Conservation (phyloP, 1,284 basidiomycete species). For the Cystobasidiaceae sp. region DNA sequence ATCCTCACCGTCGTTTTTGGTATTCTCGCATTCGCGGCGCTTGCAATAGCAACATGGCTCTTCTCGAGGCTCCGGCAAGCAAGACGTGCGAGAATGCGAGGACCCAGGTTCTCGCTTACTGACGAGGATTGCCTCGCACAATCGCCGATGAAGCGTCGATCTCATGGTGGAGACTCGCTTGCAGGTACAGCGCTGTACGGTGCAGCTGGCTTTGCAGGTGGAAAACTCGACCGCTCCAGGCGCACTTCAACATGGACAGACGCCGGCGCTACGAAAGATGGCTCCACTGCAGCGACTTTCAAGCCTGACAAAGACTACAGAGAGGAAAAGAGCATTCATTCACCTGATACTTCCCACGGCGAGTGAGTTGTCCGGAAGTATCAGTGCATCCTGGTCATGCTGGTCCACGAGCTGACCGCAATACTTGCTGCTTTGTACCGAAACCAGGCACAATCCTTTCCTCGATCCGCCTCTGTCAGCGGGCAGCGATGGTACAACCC, state of each 20-base stretch:
- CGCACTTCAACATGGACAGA: no score
- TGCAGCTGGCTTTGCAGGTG: no score
- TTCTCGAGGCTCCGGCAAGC: constrained; percentile 15
- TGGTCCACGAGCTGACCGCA: neutral
- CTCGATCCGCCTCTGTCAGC: constrained; percentile 17
- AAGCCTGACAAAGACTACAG: no score
- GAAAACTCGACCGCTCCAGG: no score
- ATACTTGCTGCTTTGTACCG: neutral
- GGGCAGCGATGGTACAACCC: neutral
- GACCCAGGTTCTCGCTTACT: constrained; percentile 9
- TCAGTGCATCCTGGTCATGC: neutral
- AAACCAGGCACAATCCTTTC: constrained; percentile 23
- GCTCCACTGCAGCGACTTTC: no score
- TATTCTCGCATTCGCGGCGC: constrained; percentile 1
- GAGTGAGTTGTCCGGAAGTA: constrained; percentile 3
- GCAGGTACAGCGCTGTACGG: no score
- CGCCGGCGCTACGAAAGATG: no score
- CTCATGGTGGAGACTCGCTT: no score
- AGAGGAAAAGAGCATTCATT: neutral
- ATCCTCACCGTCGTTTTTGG: constrained; percentile 21
- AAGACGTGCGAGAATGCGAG: constrained; percentile 4
- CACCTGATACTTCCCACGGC: constrained; percentile 1
- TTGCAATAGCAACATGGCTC: constrained; percentile 4
- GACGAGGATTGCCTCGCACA: constrained; percentile 15
- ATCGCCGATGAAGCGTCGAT: no score